phyloP scores from a whole-genome alignment of 306 rosid species.

The Sphenostylis stenocarpa region DNA sequence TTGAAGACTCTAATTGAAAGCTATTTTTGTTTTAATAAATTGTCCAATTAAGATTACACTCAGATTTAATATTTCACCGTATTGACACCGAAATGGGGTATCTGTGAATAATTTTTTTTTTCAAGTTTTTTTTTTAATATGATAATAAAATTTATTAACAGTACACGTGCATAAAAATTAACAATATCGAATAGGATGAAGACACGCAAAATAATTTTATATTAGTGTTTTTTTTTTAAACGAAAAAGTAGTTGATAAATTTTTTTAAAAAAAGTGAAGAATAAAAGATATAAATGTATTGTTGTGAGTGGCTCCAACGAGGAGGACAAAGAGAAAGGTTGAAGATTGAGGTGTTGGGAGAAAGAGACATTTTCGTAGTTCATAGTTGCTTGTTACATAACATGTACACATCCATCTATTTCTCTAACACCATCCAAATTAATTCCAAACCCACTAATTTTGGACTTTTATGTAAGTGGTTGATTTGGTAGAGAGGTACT shows the following conservation, averaged over 20 bases:
- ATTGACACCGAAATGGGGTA: too few species aligned
- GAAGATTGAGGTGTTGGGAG: slow-evolving; percentile 26
- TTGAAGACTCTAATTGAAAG: neutral
- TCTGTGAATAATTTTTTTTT: too few species aligned
- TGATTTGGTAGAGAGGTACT: slow-evolving; percentile 38
- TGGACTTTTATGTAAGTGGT: slow-evolving; percentile 35
- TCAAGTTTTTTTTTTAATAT: too few species aligned
- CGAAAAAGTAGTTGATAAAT: too few species aligned
- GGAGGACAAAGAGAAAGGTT: slow-evolving; percentile 30
- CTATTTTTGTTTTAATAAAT: neutral
- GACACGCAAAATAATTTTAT: too few species aligned
- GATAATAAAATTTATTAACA: too few species aligned
- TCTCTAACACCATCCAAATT: slow-evolving; percentile 23
- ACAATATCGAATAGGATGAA: too few species aligned
- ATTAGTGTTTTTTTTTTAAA: too few species aligned
- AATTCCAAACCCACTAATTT: slow-evolving; percentile 33
- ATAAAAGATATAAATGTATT: slow-evolving; percentile 19
- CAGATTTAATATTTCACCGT: too few species aligned
- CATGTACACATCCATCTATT: slow-evolving; percentile 24
- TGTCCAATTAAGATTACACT: neutral
- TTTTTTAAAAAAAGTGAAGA: too few species aligned
- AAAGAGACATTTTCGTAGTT: slow-evolving; percentile 32
- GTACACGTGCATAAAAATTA: too few species aligned
- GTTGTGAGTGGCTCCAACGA: slow-evolving; percentile 6
- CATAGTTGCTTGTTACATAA: slow-evolving; percentile 10